Conservation (phyloP, 345 rosid genomes). For the Linum usitatissimum region DNA sequence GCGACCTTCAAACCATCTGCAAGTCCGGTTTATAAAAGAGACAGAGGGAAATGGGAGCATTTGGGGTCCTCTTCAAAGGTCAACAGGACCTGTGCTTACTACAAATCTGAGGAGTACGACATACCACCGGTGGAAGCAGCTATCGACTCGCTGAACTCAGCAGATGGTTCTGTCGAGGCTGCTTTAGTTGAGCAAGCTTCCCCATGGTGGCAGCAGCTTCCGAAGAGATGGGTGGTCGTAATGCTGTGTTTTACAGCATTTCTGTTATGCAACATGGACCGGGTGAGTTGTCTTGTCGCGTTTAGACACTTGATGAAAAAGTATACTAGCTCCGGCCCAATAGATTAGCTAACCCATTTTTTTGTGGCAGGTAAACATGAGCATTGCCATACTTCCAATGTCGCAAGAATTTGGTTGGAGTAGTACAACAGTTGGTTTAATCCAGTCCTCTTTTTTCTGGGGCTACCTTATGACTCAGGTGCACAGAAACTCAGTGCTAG, state of each 20-base stretch:
- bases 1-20: conserved; percentile 12
- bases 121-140: conserved; percentile 37
- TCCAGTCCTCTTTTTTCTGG: conserved; percentile 99
- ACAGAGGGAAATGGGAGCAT: conserved; percentile 21
- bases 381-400: conserved; percentile 98
- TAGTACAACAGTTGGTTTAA: conserved; percentile 91
- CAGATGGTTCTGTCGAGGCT: conserved; percentile 46
- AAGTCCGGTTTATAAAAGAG: conserved; percentile 12
- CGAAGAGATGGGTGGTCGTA: conserved; percentile 82
- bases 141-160: conserved; percentile 37
- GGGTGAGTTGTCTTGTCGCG: conserved; percentile 44
- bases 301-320: not conserved
- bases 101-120: conserved; percentile 81
- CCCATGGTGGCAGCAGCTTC: conserved; percentile 78
- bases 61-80: conserved; percentile 14
- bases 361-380: conserved; percentile 78
- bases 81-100: conserved; percentile 38
- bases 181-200: conserved; percentile 36
- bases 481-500: not conserved
- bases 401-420: conserved; percentile 88
- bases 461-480: conserved; percentile 98
- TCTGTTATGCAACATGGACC: conserved; percentile 94
- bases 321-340: not conserved
- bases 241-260: conserved; percentile 75
- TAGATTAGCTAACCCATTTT: conserved; percentile 13